Evolutionary conservation across 495 filamentous ascomycete species (phyloP).

Genomic region (Aspergillus sclerotiicarbonarius): DNA sequence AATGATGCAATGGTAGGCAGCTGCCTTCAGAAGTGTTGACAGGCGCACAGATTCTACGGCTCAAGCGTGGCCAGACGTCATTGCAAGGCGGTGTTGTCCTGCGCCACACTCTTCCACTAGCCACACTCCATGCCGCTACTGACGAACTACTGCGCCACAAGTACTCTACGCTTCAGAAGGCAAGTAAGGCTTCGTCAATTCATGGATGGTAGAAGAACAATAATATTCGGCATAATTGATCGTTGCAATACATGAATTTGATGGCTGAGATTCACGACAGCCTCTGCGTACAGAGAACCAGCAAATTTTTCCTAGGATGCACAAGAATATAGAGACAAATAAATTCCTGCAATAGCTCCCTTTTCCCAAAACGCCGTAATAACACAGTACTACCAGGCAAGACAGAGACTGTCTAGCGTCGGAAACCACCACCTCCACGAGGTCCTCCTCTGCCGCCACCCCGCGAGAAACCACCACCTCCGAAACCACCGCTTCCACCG

Average conservation of each 20-base stretch:
- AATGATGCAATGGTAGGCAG: slow-evolving; percentile 25
- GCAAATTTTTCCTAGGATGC: slow-evolving; percentile 31
- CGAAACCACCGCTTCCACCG: slow-evolving; percentile 40
- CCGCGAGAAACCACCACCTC: slow-evolving; percentile 26
- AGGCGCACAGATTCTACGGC: slow-evolving; percentile 32
- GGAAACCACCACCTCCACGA: slow-evolving; percentile 30
- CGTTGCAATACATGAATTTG: slow-evolving; percentile 19
- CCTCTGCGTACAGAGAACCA: slow-evolving; percentile 32
- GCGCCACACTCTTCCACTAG: slow-evolving; percentile 30
- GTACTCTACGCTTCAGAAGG: background rate
- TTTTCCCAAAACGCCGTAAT: slow-evolving; percentile 52
- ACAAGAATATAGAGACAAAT: slow-evolving; percentile 40
- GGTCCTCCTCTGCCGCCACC: slow-evolving; percentile 41
- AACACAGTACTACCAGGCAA: slow-evolving; percentile 39
- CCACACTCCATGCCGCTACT: slow-evolving; percentile 23
- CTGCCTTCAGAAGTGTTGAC: slow-evolving; percentile 37
- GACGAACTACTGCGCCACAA: background rate
- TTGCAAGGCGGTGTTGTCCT: slow-evolving; percentile 30
- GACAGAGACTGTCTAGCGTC: slow-evolving; percentile 34
- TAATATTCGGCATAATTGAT: slow-evolving; percentile 17
- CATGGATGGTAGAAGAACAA: background rate
- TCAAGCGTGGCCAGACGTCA: slow-evolving; percentile 34
- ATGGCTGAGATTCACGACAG: slow-evolving; percentile 40
- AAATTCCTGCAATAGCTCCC: slow-evolving; percentile 48
- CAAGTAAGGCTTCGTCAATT: background rate